phyloP scores from a whole-genome alignment of 495 filamentous ascomycete genomes.

The Aspergillus coremiiformis region DNA sequence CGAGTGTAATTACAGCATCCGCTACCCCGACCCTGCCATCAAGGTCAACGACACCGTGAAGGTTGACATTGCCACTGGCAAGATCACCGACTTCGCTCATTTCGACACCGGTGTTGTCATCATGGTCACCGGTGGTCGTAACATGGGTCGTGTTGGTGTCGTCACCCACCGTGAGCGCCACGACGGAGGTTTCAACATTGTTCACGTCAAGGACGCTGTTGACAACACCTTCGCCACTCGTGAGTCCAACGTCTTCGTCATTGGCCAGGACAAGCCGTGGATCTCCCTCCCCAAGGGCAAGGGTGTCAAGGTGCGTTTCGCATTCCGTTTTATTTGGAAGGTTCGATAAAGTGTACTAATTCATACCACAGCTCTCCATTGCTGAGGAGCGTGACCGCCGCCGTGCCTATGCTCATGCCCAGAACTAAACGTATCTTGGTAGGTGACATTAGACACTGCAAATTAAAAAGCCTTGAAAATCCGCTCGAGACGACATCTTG shows the following conservation, averaged over 20 bases:
- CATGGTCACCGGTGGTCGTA: slow-evolving; percentile 98
- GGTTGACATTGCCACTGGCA: slow-evolving; percentile 92
- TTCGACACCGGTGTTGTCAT: slow-evolving; percentile 96
- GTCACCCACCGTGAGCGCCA: slow-evolving; percentile 99
- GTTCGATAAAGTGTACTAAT: slow-evolving; percentile 3
- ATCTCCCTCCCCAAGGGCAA: slow-evolving; percentile 98
- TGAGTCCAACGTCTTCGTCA: slow-evolving; percentile 97
- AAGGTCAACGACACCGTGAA: slow-evolving; percentile 99
- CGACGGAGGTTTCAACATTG: slow-evolving; percentile 99
- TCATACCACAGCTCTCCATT: slow-evolving; percentile 63
- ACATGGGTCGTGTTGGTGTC: slow-evolving; percentile 99
- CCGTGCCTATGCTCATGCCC: slow-evolving; percentile 67
- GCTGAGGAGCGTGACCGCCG: slow-evolving; percentile 96
- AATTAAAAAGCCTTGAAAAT: slow-evolving; percentile 28
- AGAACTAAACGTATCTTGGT: slow-evolving; percentile 42
- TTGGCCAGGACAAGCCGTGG: slow-evolving; percentile 97
- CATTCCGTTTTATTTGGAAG: background rate
- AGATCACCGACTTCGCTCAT: slow-evolving; percentile 90
- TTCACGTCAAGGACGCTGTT: slow-evolving; percentile 98
- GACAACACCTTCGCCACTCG: slow-evolving; percentile 99
- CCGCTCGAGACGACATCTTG: slow-evolving; percentile 35
- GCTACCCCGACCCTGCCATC: slow-evolving; percentile 95
- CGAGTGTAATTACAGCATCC: slow-evolving; percentile 60
- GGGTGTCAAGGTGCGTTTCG: slow-evolving; percentile 78
- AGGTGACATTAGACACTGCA: slow-evolving; percentile 21